Evolutionary conservation across 805 yeast species (phyloP).

Genomic region (Pichia kluyveri): DNA sequence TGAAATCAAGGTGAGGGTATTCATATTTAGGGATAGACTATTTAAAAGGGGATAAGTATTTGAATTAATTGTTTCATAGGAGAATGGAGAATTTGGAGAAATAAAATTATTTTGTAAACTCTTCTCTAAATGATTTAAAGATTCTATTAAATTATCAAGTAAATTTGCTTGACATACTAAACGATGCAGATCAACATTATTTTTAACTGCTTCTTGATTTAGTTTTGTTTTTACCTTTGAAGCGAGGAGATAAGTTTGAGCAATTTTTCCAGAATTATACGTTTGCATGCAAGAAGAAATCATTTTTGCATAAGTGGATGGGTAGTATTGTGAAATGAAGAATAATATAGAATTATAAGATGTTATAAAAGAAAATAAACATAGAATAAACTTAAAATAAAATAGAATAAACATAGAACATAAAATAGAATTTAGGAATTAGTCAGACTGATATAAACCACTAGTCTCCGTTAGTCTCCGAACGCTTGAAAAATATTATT

Average conservation of each 20-base stretch:
- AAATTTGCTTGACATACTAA: constrained; percentile 66
- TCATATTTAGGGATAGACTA: not conserved
- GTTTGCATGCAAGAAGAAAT: constrained; percentile 1
- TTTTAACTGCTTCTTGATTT: constrained; percentile 50
- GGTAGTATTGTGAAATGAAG: not conserved
- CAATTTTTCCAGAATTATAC: constrained; percentile 1
- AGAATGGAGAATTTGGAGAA: not conserved
- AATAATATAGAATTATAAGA: no score
- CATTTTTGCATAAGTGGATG: not conserved
- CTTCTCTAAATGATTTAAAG: constrained; percentile 22
- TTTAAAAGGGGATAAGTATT: constrained; percentile 2
- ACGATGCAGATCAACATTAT: constrained; percentile 46
- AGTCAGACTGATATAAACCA: no score
- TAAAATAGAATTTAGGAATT: no score
- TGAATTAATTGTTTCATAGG: constrained; percentile 12
- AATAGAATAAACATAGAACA: no score
- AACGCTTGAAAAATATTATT: no score
- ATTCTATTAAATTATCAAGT: constrained; percentile 56
- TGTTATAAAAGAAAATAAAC: no score
- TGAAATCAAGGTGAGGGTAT: not conserved
- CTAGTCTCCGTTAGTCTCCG: no score
- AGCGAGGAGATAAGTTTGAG: constrained; percentile 49
- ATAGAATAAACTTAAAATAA: no score
- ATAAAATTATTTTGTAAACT: no score
- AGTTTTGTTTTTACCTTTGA: constrained; percentile 56